Evolutionary conservation across 73 alveolate species (phyloP).

Genomic region (Stentor roeselii): DNA sequence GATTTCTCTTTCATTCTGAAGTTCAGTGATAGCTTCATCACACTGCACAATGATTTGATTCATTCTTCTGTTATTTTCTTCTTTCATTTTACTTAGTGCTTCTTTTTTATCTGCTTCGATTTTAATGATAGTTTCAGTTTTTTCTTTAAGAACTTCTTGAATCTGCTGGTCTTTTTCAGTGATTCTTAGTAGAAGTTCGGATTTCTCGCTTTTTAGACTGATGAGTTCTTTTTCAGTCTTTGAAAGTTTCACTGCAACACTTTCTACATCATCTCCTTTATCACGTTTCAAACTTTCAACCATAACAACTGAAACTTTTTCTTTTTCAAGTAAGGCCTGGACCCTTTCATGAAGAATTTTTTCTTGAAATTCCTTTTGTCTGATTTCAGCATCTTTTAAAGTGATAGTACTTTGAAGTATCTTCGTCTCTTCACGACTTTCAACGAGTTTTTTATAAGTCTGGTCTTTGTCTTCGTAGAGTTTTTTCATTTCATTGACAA

Average conservation of each 20-base stretch:
- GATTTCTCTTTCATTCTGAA: slow-evolving; percentile 10
- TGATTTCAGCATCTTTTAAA: not conserved
- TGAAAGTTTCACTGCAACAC: not conserved
- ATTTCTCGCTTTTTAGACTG: not conserved
- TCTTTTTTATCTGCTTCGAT: not conserved
- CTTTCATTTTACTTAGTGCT: not conserved
- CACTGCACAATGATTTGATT: not conserved
- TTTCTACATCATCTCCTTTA: not conserved
- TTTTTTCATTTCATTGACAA: not conserved
- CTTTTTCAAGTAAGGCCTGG: not conserved
- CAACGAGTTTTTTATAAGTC: not conserved
- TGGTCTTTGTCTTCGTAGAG: slow-evolving; percentile 15
- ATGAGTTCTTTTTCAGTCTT: slow-evolving; percentile 1
- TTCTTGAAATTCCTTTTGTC: not conserved
- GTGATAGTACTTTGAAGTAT: not conserved
- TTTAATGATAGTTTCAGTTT: slow-evolving; percentile 8
- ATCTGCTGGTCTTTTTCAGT: slow-evolving; percentile 8
- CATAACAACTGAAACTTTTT: not conserved
- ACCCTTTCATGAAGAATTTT: slow-evolving; percentile 5
- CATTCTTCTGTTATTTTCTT: not conserved
- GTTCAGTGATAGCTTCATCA: slow-evolving; percentile 16
- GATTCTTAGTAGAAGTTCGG: not conserved
- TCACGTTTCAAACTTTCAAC: not conserved
- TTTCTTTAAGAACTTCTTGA: slow-evolving; percentile 16
- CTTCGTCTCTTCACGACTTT: not conserved